Evolutionary conservation across 176 grass and related monocot genomes (phyloP), one percentile per base, ranked within the genome.

Genomic region (Canna indica): DNA sequence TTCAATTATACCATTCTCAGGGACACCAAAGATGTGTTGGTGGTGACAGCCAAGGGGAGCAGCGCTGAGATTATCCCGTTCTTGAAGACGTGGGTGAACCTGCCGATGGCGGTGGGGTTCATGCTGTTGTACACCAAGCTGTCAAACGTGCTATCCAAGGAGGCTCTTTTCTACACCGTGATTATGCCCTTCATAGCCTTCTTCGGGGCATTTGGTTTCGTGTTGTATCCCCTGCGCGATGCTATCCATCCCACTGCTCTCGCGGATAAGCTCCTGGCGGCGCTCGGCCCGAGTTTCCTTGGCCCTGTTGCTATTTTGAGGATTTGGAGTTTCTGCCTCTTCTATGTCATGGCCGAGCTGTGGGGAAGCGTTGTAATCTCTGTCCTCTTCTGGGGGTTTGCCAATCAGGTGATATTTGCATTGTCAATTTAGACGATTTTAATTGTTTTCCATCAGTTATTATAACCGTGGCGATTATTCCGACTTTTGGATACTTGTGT

Each of bases 1-100:
- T 99, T 99, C 84, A 99, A 99, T 79, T 99, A 93, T 83, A 99
- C 86, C 47, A 99, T 99, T 85, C 86, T 99, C 20, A 84, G 94
- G 29, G 94, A 99, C 77, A 99, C 90, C 34, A 99, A 99, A 79
- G 94, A 99, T 70, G 94, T 93, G 81, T 76, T 99, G 46, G 89
- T 99, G 25, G 89, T 99, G 63, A 99, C 89, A 50, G 86, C 94
- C 29, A 90, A 99, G 69, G 94, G 94, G 8, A 99, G 94, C 94
- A 99, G 89, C 81, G 94, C 94, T 24, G 94, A 99, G 81, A 99
- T 99, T 80, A 99, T 99, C 44, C 94, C 94, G 0, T 99, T 99
- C 87, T 82, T 99, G 82, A 99, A 99, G 87, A 99, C 86, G 0
- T 99, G 89, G 94, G 94, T 93, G 52, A 99, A 93, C 75, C 81